A percentile compares a stretch with the other conserved stretches of the same genome.
Evolutionary conservation across 2,329 filamentous ascomycete genomes (phyloP).

Genomic region (Coleophoma cylindrospora): DNA sequence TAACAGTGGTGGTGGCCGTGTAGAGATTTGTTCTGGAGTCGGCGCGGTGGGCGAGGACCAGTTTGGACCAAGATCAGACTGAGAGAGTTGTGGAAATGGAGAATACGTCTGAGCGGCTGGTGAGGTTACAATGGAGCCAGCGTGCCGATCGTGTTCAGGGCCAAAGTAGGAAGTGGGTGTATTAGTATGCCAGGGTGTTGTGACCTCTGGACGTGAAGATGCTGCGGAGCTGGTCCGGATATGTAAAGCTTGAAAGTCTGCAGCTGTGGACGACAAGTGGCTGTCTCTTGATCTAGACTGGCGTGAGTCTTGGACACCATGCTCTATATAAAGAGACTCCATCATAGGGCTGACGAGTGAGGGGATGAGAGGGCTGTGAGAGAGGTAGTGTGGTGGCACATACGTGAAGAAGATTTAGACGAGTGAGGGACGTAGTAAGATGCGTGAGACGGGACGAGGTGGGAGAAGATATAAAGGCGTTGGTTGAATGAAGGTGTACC

Average conservation of each 20-base stretch:
- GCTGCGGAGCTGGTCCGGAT: conserved; percentile 15
- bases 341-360: conserved; percentile 12
- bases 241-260: conserved; percentile 23
- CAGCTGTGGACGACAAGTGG: conserved; percentile 23
- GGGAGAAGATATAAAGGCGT: conserved; percentile 19
- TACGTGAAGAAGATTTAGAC: conserved; percentile 16
- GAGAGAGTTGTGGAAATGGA: conserved; percentile 21
- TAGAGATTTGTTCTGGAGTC: background rate
- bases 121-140: conserved; percentile 16
- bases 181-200: conserved; percentile 10
- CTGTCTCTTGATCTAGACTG: conserved; percentile 25
- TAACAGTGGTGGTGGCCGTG: background rate
- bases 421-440: background rate
- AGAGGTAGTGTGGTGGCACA: conserved; percentile 20
- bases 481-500: conserved; percentile 16
- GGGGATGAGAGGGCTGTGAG: conserved; percentile 20
- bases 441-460: conserved; percentile 3
- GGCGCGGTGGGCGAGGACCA: conserved; percentile 15
- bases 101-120: conserved; percentile 19
- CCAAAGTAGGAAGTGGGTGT: conserved; percentile 15
- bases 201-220: conserved; percentile 11
- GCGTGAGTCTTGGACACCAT: conserved; percentile 24
- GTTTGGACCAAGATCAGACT: conserved; percentile 20
- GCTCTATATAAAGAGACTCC: conserved; percentile 26
- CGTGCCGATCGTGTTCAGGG: conserved; percentile 10